Evolutionary conservation across 1,284 basidiomycete species (phyloP), one percentile per base, ranked within the genome.

Genomic region (Moesziomyces sp.): DNA sequence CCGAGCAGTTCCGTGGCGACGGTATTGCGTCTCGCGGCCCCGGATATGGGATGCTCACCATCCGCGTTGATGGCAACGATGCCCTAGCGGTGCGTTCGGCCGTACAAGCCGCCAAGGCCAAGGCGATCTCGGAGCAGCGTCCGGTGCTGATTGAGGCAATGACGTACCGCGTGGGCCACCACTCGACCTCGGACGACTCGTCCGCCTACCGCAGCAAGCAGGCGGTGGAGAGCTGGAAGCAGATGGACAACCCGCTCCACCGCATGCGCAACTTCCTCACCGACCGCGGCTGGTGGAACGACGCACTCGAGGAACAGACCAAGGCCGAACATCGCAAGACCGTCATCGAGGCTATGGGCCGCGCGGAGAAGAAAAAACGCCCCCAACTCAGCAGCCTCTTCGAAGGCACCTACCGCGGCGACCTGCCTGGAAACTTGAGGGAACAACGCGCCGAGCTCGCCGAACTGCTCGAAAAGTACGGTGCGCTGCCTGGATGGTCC

Each of bases 161-260:
- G 78, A 78, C 78, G 26, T 79, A 79, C 50, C 78, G 77, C 19
- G 91, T 97, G 5, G 92, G 94, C n/a, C 94, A 97, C 83, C 94
- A 97, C 84, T 94, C 92, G 16, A 97, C 94, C 30, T 94, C 93
- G 13, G 94, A 97, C 83, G 94, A 97, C 84, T 94, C 93, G 18
- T 93, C 92, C 78, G 93, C 93, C 26, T 97, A 97, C 85, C 79
- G 78, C n/a, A 71, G 72, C 55, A 73, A 70, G 40, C 53, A 76
- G 26, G 67, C 74, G 2, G 76, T 78, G 8, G 76, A 78, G 28
- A 70, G 61, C 65, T 81, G 79, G 79, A 81, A 77, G 58, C 69
- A 75, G 55, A 72, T 76, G 84, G 93, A 96, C 77, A 95, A 95
- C 83, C 94, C 94, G 1, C 89, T 95, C 60, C 88, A 89, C 48